Conservation (phyloP, 352 stramenopile species). For the Peronosclerospora sorghi region DNA sequence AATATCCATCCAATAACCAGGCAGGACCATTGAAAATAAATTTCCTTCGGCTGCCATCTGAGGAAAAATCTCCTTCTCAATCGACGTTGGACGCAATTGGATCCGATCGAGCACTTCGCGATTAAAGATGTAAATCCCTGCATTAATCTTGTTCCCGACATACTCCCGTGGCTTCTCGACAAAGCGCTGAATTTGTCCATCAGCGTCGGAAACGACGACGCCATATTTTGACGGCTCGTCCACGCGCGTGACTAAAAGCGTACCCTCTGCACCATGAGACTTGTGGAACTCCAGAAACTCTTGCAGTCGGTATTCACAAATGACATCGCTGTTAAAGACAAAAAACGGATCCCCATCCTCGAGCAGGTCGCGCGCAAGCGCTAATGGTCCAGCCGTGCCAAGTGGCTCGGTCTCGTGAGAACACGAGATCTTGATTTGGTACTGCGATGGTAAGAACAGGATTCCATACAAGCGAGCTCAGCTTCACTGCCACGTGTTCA, state of each 20-base stretch:
- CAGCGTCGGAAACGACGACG: conserved; percentile 64
- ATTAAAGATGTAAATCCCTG: conserved; percentile 86
- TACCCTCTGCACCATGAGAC: conserved; percentile 66
- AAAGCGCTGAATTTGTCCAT: conserved; percentile 83
- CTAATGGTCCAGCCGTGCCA: conserved; percentile 73
- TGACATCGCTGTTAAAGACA: conserved; percentile 87
- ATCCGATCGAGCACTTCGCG: conserved; percentile 82
- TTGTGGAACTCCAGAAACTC: conserved; percentile 76
- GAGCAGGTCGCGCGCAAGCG: conserved; percentile 70
- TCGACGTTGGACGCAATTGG: conserved; percentile 80
- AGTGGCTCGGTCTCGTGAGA: conserved; percentile 80
- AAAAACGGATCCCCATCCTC: conserved; percentile 84
- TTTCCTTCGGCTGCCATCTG: conserved; percentile 83
- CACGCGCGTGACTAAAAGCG: conserved; percentile 74
- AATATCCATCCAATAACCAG: conserved; percentile 88
- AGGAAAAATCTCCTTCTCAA: conserved; percentile 87
- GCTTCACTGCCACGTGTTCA: neutral
- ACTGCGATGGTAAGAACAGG: conserved; percentile 27
- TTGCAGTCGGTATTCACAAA: conserved; percentile 75
- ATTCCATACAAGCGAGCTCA: neutral
- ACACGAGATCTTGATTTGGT: conserved; percentile 85
- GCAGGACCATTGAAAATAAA: conserved; percentile 76
- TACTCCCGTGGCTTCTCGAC: conserved; percentile 86
- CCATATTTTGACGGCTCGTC: conserved; percentile 87
- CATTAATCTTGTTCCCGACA: conserved; percentile 87